Conservation (phyloP, 1,139 yeast genomes). For the Yarrowia galli region DNA sequence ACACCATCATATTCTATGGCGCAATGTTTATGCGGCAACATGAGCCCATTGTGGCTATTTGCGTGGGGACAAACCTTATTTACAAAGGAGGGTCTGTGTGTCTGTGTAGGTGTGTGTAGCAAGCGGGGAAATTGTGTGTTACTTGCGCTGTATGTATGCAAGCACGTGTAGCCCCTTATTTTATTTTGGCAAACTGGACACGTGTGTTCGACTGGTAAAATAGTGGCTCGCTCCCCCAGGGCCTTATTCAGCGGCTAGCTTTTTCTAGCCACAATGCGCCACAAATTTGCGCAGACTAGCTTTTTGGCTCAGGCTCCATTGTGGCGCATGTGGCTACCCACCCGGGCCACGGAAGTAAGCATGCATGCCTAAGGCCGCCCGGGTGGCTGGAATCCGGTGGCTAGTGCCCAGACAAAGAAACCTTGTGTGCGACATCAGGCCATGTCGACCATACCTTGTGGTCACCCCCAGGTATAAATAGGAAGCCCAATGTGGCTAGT, state of each 20-base stretch:
- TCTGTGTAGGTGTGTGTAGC: background rate
- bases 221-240: background rate
- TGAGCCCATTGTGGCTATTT: conserved; percentile 28
- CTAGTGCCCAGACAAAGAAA: conserved; percentile 32
- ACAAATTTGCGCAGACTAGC: background rate
- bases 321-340: conserved; percentile 15
- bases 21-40: conserved; percentile 31
- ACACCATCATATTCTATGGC: conserved; percentile 15
- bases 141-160: conserved; percentile 5
- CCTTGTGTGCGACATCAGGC: conserved; percentile 22
- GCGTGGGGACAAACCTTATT: conserved; percentile 20
- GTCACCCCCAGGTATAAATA: conserved; percentile 30
- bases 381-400: conserved; percentile 36
- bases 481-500: conserved; percentile 29
- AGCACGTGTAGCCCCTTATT: background rate
- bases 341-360: conserved; percentile 28
- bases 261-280: conserved; percentile 28
- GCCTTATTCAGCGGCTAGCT: background rate
- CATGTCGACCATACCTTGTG: conserved; percentile 6
- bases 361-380: background rate
- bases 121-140: conserved; percentile 4
- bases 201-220: background rate
- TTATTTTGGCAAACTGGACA: background rate
- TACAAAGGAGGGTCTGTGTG: conserved; percentile 7
- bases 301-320: background rate